Conservation (phyloP, 768 basidiomycete species). For the Lactifluus subvellereus region DNA sequence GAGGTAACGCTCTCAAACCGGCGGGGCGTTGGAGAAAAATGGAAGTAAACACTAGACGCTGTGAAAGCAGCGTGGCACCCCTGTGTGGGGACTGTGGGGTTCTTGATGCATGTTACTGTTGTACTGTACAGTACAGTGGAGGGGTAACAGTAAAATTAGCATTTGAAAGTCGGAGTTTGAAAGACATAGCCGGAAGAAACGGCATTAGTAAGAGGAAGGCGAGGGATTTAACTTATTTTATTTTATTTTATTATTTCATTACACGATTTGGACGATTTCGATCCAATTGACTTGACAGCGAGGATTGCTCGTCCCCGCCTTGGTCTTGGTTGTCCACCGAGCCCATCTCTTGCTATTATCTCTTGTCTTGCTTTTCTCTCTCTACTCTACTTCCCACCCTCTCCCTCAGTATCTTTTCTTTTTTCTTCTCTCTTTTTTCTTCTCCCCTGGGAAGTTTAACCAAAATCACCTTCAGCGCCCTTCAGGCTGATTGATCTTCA, state of each 20-base stretch:
- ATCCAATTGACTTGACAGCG: conserved; percentile 1
- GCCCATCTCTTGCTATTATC: conserved; percentile 11
- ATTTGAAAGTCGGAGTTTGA: conserved; percentile 4
- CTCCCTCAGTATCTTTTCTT: conserved; percentile 11
- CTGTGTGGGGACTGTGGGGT: background rate
- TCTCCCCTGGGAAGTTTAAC: conserved; percentile 27
- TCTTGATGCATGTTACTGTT: background rate
- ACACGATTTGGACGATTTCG: conserved; percentile 1
- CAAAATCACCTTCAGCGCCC: conserved; percentile 22
- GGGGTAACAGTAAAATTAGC: background rate
- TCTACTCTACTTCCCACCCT: conserved; percentile 19
- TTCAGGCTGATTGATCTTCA: conserved; percentile 28
- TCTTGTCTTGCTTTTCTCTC: conserved; percentile 12
- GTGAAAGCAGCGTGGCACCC: background rate
- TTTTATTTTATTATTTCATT: background rate
- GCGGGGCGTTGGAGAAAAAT: too few relatives aligned
- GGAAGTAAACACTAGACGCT: background rate
- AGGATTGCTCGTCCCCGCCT: background rate
- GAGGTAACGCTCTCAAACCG: background rate
- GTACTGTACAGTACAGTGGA: too few relatives aligned
- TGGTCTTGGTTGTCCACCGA: conserved; percentile 14
- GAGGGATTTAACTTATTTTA: background rate
- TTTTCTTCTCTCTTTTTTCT: conserved; percentile 23
- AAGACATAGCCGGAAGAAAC: background rate
- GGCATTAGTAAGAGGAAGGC: conserved; percentile 4